phyloP scores from a whole-genome alignment of 495 filamentous ascomycete species.

The Aspergillus campestris region DNA sequence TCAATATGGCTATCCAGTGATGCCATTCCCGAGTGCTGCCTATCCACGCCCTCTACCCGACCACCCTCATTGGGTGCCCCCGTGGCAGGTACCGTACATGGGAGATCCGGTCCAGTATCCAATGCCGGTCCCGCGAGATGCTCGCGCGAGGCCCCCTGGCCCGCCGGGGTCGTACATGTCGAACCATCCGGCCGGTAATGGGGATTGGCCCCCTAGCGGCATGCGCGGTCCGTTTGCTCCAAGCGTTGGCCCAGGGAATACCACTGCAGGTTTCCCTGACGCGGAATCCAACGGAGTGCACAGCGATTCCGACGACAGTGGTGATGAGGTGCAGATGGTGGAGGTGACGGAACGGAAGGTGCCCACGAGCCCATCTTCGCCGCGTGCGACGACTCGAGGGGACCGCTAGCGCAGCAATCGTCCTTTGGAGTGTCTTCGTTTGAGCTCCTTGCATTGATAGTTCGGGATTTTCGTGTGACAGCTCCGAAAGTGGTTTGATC shows the following conservation, averaged over 20 bases:
- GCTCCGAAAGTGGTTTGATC: background rate
- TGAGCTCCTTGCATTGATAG: constrained; percentile 5
- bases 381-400: constrained; percentile 7
- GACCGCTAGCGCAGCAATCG: constrained; percentile 21
- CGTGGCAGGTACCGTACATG: constrained; percentile 29
- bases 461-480: background rate
- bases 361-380: constrained; percentile 11
- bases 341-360: constrained; percentile 23
- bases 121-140: constrained; percentile 24
- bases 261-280: constrained; percentile 14
- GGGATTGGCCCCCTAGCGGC: constrained; percentile 12
- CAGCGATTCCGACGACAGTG: constrained; percentile 16
- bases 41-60: constrained; percentile 33
- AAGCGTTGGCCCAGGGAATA: constrained; percentile 10
- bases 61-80: constrained; percentile 38
- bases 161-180: constrained; percentile 10
- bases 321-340: constrained; percentile 29
- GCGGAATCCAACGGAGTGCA: constrained; percentile 7
- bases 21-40: constrained; percentile 19
- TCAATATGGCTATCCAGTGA: constrained; percentile 19
- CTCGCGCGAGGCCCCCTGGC: constrained; percentile 17
- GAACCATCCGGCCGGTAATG: constrained; percentile 11
- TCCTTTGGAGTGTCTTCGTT: constrained; percentile 5
- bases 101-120: constrained; percentile 22
- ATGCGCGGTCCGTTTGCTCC: constrained; percentile 10